These are phyloP conservation scores for Vanrija sp. DNA, from an alignment of 1,284 basidiomycete genomes.

Conservation along the genomic window DNA sequence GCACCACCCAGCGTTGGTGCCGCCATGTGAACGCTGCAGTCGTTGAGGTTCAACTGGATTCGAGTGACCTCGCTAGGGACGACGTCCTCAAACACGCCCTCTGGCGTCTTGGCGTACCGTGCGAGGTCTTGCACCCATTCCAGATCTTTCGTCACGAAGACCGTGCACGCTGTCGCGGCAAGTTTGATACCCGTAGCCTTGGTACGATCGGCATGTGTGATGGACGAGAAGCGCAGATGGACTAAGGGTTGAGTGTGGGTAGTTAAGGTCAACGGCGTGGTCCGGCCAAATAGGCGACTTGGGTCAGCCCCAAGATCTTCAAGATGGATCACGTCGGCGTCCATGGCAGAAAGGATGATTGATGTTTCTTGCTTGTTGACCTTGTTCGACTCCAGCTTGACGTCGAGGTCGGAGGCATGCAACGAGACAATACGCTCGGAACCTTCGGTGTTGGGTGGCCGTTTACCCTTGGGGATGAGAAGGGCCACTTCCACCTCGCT, in stretches of 20 bases:
- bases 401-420: constrained; percentile 61
- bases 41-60: constrained; percentile 62
- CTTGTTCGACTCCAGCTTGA: constrained; percentile 59
- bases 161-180: constrained; percentile 63
- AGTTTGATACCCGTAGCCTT: constrained; percentile 76
- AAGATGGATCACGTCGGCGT: constrained; percentile 53
- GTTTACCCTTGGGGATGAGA: constrained; percentile 25
- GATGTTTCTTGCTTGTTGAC: constrained; percentile 63
- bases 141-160: constrained; percentile 62
- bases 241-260: constrained; percentile 50
- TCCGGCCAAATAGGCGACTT: constrained; percentile 24
- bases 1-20: constrained; percentile 62
- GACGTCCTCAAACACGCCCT: constrained; percentile 90
- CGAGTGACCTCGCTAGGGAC: constrained; percentile 82
- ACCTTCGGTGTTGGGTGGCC: not conserved
- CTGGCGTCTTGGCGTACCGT: constrained; percentile 73
- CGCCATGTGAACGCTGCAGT: constrained; percentile 64
- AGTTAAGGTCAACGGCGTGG: constrained; percentile 35
- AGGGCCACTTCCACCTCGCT: constrained; percentile 33
- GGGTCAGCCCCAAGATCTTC: constrained; percentile 12
- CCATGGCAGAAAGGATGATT: constrained; percentile 61
- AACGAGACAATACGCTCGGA: constrained; percentile 29
- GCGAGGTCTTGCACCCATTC: constrained; percentile 63
- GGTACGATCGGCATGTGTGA: constrained; percentile 60
- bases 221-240: constrained; percentile 64